Evolutionary conservation across 2,329 filamentous ascomycete genomes (phyloP), one percentile per base, ranked within the genome.

Genomic region (Coleophoma crateriformis): DNA sequence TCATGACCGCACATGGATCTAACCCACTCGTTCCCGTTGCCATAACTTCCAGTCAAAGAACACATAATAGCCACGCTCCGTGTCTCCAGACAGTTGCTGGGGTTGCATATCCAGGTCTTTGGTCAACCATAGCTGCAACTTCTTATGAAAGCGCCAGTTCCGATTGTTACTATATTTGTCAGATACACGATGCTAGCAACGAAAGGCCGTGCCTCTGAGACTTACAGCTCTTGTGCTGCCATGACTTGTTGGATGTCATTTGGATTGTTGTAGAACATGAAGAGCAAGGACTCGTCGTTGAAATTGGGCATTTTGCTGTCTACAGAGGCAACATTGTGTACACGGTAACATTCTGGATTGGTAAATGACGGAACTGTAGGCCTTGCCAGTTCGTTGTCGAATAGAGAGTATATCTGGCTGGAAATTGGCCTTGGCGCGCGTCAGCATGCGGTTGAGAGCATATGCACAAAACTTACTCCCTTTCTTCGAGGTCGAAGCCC

Each of bases 141-240:
- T 82, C 69, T 84, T 84, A 64, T 86, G 82, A 77, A 82, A 86
- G 53, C 82, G 72, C 82, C 82, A 86, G 63, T 83, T 83, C 17
- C 82, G 76, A 51, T 75, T 76, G 58, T 81, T 79, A 40, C 81
- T 85, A 50, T 8, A 44, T 32, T 11, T 40, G 42, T 32, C 27
- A 37, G 14, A 44, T 58, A 49, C 57, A 49, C 35, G 42, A 22
- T 14, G 32, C 17, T n/a, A 13, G 12, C 20, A 38, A 12, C n/a
- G 19, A 32, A 44, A 44, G 37, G 33, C 47, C 22, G 19, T 8
- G 14, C 12, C 11, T 33, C 11, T 7, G 49, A 42, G 33, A 57
- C 79, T 67, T 68, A 85, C 81, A 86, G 69, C 62, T 85, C 81
- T 38, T 75, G 69, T 0, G 82, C 82, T 3, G 82, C 82, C 67